phyloP scores from a whole-genome alignment of 345 rosid species.

The Gossypium arboreum region DNA sequence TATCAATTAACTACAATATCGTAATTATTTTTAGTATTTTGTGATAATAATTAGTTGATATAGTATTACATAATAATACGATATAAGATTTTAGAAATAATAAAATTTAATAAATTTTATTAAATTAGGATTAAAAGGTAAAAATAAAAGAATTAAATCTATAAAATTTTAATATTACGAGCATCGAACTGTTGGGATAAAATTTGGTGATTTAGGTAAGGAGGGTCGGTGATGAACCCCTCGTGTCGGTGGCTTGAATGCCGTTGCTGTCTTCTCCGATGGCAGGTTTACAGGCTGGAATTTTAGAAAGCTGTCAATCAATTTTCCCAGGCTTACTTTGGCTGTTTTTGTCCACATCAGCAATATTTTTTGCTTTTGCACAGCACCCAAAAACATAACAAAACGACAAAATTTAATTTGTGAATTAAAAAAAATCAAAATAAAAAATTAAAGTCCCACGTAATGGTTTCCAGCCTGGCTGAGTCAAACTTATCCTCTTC shows the following conservation, averaged over 20 bases:
- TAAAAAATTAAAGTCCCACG: neutral
- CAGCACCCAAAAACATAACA: neutral
- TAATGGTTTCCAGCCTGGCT: constrained; percentile 42
- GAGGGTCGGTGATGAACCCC: neutral
- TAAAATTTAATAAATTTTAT: too few species aligned
- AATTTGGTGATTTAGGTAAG: neutral
- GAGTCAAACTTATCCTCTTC: constrained; percentile 24
- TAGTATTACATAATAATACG: too few species aligned
- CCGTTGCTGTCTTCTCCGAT: constrained; percentile 15
- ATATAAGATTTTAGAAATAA: too few species aligned
- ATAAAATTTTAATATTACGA: too few species aligned
- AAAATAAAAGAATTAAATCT: too few species aligned
- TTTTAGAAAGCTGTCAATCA: constrained; percentile 19
- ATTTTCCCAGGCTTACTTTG: constrained; percentile 22
- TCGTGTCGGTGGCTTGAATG: constrained; percentile 5
- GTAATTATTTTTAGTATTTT: too few species aligned
- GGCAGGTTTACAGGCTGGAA: constrained; percentile 38
- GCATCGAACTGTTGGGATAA: too few species aligned
- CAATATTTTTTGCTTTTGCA: neutral
- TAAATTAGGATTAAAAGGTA: too few species aligned
- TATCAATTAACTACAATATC: too few species aligned
- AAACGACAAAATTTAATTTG: constrained; percentile 2
- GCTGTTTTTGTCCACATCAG: constrained; percentile 31
- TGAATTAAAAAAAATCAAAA: too few species aligned
- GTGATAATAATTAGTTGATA: too few species aligned